phyloP scores from a whole-genome alignment of 495 filamentous ascomycete genomes.

The Lepidopterella palustris region DNA sequence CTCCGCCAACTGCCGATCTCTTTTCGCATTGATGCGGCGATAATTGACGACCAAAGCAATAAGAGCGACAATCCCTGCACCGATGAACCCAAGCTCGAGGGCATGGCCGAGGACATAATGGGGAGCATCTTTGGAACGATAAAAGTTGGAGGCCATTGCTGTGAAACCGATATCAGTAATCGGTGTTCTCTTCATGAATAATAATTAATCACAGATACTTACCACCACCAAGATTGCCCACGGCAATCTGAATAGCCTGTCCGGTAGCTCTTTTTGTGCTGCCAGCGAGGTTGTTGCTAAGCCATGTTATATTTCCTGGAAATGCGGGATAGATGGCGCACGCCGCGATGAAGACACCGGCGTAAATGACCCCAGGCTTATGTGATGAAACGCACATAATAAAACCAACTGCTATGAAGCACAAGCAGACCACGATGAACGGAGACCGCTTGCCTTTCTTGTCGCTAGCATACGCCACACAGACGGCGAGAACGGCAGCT shows the following conservation, averaged over 20 bases:
- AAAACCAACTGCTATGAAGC: slow-evolving; percentile 59
- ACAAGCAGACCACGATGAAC: slow-evolving; percentile 56
- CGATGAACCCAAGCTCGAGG: slow-evolving; percentile 63
- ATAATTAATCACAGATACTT: slow-evolving; percentile 7
- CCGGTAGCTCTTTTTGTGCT: slow-evolving; percentile 64
- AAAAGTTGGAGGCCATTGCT: slow-evolving; percentile 74
- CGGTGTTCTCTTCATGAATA: neutral
- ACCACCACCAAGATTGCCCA: slow-evolving; percentile 63
- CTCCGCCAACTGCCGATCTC: slow-evolving; percentile 39
- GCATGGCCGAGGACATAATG: slow-evolving; percentile 62
- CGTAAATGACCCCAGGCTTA: slow-evolving; percentile 62
- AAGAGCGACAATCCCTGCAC: slow-evolving; percentile 52
- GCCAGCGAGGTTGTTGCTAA: slow-evolving; percentile 60
- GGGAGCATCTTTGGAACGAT: slow-evolving; percentile 57
- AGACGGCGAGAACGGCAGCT: slow-evolving; percentile 53
- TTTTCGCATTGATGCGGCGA: slow-evolving; percentile 48
- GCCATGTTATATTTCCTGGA: slow-evolving; percentile 65
- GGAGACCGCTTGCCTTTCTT: slow-evolving; percentile 52
- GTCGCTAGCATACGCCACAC: slow-evolving; percentile 56
- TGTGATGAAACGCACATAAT: slow-evolving; percentile 47
- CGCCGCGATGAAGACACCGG: slow-evolving; percentile 64
- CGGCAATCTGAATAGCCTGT: slow-evolving; percentile 69
- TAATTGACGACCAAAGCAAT: slow-evolving; percentile 52
- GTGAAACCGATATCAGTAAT: slow-evolving; percentile 1
- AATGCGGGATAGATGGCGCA: slow-evolving; percentile 56